Evolutionary conservation across 148 eudicot genomes (phyloP).

Genomic region (Fallopia convolvulus): DNA sequence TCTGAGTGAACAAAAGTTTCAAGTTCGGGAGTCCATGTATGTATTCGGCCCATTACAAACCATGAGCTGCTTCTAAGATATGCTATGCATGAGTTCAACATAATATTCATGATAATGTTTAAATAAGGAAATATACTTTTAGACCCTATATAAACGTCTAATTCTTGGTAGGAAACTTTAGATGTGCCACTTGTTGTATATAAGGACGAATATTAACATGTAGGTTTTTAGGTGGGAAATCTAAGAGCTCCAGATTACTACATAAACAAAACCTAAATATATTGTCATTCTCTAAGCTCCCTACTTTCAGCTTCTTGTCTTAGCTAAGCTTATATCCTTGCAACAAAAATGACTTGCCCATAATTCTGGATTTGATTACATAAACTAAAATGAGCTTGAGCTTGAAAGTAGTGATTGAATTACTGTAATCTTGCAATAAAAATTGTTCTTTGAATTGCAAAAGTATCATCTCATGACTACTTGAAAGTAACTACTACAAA

Average conservation of each 20-base stretch:
- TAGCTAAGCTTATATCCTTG: background rate
- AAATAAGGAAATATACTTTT: background rate
- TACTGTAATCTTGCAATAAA: too few species aligned
- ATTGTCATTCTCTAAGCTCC: background rate
- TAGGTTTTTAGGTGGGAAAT: constrained; percentile 34
- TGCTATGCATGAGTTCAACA: background rate
- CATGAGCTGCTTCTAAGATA: background rate
- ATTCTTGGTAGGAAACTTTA: constrained; percentile 52
- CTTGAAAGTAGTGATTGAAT: too few species aligned
- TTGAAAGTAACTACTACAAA: too few species aligned
- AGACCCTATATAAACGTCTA: constrained; percentile 2
- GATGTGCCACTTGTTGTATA: constrained; percentile 54
- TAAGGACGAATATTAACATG: constrained; percentile 46
- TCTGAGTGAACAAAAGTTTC: too few species aligned
- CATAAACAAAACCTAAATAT: background rate
- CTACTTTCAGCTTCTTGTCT: background rate
- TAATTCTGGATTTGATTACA: background rate
- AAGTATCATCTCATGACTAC: too few species aligned
- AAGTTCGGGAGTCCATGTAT: too few species aligned
- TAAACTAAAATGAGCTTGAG: too few species aligned
- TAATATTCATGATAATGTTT: background rate
- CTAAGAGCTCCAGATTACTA: background rate
- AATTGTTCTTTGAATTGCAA: too few species aligned
- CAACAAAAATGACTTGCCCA: background rate
- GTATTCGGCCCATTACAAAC: too few species aligned